phyloP scores from a whole-genome alignment of 1,139 yeast genomes.

The Geotrichum fermentans region DNA sequence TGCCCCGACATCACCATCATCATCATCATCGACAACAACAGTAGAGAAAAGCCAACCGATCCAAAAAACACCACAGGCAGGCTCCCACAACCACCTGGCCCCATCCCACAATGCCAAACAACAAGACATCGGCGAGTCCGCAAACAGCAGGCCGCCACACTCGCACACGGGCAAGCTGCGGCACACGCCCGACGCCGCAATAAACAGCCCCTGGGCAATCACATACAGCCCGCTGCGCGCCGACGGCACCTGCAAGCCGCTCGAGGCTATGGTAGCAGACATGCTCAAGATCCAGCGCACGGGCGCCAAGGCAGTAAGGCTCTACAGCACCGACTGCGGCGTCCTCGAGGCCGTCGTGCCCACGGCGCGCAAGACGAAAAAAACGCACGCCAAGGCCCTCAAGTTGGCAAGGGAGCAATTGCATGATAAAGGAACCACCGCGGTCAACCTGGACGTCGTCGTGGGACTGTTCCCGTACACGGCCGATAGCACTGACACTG shows the following conservation, averaged over 20 bases:
- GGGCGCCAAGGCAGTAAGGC: slow-evolving; percentile 27
- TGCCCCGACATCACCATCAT: no score
- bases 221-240: slow-evolving; percentile 77
- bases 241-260: slow-evolving; percentile 68
- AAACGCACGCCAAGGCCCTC: not conserved
- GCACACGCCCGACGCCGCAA: slow-evolving; percentile 1
- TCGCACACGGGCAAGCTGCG: not conserved
- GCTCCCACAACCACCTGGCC: not conserved
- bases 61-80: not conserved
- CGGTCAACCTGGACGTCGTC: slow-evolving; percentile 23
- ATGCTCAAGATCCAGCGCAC: slow-evolving; percentile 47
- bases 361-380: not conserved
- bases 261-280: slow-evolving; percentile 55
- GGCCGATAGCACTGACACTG: slow-evolving; percentile 14
- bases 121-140: not conserved
- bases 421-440: not conserved
- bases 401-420: not conserved
- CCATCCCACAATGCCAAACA: not conserved
- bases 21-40: not conserved
- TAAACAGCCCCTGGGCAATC: slow-evolving; percentile 50
- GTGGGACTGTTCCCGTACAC: slow-evolving; percentile 30
- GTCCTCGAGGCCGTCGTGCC: slow-evolving; percentile 25
- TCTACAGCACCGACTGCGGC: slow-evolving; percentile 29
- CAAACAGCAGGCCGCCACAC: not conserved
- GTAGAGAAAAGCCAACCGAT: not conserved